Percentiles rank a stretch among this genome's conserved stretches.
These are phyloP conservation scores for Alternaria alternata DNA, from an alignment of 2,329 filamentous ascomycete species.

Conservation along the genomic window DNA sequence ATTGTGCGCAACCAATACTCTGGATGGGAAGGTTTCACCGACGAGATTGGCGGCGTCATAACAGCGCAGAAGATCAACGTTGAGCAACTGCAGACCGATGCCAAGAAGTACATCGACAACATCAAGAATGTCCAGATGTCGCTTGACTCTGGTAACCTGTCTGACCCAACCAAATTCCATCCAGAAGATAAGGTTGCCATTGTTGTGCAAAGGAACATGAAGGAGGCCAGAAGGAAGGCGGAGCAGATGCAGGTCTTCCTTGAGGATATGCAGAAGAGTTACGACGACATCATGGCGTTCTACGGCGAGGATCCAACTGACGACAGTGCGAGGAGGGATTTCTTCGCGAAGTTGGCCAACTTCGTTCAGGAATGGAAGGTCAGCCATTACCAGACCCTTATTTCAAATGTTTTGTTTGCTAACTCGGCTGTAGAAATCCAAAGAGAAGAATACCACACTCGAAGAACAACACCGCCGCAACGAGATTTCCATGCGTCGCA, in stretches of 20 bases:
- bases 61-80: conserved; percentile 90
- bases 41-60: conserved; percentile 83
- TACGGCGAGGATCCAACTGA: conserved; percentile 94
- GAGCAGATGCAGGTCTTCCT: conserved; percentile 94
- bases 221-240: conserved; percentile 92
- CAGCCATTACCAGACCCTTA: conserved; percentile 34
- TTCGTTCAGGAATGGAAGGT: conserved; percentile 94
- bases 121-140: conserved; percentile 93
- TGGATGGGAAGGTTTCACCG: conserved; percentile 88
- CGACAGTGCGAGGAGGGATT: conserved; percentile 91
- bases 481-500: conserved; percentile 91
- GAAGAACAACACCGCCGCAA: conserved; percentile 87
- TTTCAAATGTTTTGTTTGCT: conserved; percentile 2
- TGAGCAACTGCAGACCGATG: conserved; percentile 86
- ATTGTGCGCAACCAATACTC: conserved; percentile 97
- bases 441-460: conserved; percentile 84
- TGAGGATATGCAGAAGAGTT: conserved; percentile 89
- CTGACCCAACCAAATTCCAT: conserved; percentile 97
- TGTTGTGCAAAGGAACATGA: conserved; percentile 92
- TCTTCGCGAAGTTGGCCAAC: conserved; percentile 90
- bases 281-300: conserved; percentile 94
- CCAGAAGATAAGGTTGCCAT: conserved; percentile 94
- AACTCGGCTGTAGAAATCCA: conserved; percentile 70
- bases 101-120: conserved; percentile 91
- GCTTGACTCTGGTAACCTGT: conserved; percentile 91